Evolutionary conservation across 2,329 filamentous ascomycete genomes (phyloP).

Genomic region (Zymoseptoria crescenta): DNA sequence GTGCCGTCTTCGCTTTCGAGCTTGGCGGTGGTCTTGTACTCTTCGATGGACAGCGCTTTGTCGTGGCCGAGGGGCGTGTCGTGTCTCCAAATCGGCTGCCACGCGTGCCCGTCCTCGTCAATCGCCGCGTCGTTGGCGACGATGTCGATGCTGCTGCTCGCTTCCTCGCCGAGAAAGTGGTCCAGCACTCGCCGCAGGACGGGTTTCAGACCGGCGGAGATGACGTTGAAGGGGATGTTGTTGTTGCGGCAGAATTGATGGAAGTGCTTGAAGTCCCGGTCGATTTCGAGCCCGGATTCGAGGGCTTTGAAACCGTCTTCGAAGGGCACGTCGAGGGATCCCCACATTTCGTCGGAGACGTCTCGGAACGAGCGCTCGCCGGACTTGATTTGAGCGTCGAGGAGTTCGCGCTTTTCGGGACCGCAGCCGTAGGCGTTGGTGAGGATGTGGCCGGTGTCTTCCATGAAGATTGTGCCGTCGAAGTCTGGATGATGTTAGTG

Average conservation of each 20-base stretch:
- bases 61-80: constrained; percentile 59
- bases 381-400: constrained; percentile 57
- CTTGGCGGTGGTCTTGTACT: constrained; percentile 50
- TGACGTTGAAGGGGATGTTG: constrained; percentile 60
- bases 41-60: constrained; percentile 57
- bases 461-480: constrained; percentile 61
- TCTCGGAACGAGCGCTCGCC: constrained; percentile 61
- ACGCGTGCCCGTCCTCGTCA: constrained; percentile 48
- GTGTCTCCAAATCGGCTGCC: constrained; percentile 62
- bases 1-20: constrained; percentile 51
- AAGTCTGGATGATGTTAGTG: constrained; percentile 45
- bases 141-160: constrained; percentile 54
- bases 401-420: constrained; percentile 44
- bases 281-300: constrained; percentile 54
- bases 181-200: constrained; percentile 55
- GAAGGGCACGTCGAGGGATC: constrained; percentile 57
- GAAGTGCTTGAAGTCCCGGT: constrained; percentile 56
- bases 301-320: constrained; percentile 60
- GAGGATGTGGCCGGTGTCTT: constrained; percentile 60
- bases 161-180: constrained; percentile 55
- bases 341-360: constrained; percentile 66
- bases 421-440: constrained; percentile 61
- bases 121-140: constrained; percentile 61
- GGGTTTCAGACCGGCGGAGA: constrained; percentile 60
- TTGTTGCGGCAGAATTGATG: constrained; percentile 57